These are phyloP conservation scores for Termitomyces sp. DNA, from an alignment of 1,284 basidiomycete species.

Conservation along the genomic window DNA sequence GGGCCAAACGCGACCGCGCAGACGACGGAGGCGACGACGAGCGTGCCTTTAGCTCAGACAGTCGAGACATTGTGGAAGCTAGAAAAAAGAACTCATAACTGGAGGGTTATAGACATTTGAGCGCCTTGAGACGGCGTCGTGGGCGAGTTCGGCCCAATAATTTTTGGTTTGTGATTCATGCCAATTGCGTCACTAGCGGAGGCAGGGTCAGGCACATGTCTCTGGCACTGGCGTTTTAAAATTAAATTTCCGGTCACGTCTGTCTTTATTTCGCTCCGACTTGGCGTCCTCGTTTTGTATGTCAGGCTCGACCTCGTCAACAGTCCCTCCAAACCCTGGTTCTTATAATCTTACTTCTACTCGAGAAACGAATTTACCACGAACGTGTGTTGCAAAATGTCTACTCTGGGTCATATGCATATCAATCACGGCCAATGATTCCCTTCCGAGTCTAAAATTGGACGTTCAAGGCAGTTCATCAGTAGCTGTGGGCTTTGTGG, in stretches of 20 bases:
- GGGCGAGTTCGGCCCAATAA: constrained; percentile 1
- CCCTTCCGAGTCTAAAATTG: background rate
- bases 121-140: constrained; percentile 4
- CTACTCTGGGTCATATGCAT: no score
- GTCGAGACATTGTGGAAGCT: constrained; percentile 1
- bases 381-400: background rate
- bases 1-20: constrained; percentile 8
- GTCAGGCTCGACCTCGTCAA: background rate
- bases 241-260: background rate
- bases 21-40: constrained; percentile 28
- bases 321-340: background rate
- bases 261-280: background rate
- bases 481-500: background rate
- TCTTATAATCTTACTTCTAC: no score
- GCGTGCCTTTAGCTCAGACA: background rate
- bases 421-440: background rate
- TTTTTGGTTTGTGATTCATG: constrained; percentile 6
- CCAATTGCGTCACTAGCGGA: constrained; percentile 7
- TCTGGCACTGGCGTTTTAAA: no score
- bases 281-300: background rate
- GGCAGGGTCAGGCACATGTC: constrained; percentile 1
- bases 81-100: background rate
- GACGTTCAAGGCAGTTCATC: background rate
- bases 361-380: background rate
- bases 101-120: constrained; percentile 5